Evolutionary conservation across 495 filamentous ascomycete genomes (phyloP).

Genomic region (Achaetomiella virescens): DNA sequence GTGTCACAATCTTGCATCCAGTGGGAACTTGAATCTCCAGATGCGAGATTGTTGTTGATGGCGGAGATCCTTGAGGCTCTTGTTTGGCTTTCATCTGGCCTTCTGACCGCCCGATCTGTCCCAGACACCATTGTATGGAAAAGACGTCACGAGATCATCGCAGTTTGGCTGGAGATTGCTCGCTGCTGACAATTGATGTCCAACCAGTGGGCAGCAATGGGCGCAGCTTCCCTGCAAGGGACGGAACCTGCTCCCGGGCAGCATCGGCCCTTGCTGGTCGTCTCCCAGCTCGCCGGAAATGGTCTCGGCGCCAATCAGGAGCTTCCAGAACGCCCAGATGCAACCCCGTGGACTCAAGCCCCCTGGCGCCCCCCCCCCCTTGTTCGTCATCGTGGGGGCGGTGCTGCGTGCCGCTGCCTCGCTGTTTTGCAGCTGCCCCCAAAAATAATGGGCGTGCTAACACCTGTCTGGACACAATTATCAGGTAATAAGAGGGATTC

Average conservation of each 20-base stretch:
- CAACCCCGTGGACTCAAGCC: conserved; percentile 10
- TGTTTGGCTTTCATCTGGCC: too few relatives aligned
- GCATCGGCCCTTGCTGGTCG: not conserved
- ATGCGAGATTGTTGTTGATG: too few relatives aligned
- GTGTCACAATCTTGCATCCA: too few relatives aligned
- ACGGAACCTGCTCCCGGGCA: not conserved
- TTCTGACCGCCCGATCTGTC: not conserved
- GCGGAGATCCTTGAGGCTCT: too few relatives aligned
- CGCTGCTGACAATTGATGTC: conserved; percentile 8
- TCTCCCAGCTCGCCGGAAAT: conserved; percentile 13
- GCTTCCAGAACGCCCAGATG: conserved; percentile 16
- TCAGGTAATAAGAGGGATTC: not conserved
- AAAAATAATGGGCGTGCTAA: not conserved
- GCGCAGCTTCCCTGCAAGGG: conserved; percentile 3
- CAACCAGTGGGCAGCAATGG: not conserved
- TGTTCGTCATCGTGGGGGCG: conserved; percentile 12
- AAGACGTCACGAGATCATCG: conserved; percentile 8
- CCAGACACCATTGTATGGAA: not conserved
- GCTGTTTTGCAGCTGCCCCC: not conserved
- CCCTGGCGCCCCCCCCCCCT: not conserved
- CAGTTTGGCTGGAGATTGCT: conserved; percentile 11
- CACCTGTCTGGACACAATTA: not conserved
- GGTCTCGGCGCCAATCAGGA: conserved; percentile 12
- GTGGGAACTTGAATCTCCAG: too few relatives aligned
- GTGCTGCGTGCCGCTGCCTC: conserved; percentile 4